Conservation (phyloP, 2,329 filamentous ascomycete genomes). For the Penicillium sp. region DNA sequence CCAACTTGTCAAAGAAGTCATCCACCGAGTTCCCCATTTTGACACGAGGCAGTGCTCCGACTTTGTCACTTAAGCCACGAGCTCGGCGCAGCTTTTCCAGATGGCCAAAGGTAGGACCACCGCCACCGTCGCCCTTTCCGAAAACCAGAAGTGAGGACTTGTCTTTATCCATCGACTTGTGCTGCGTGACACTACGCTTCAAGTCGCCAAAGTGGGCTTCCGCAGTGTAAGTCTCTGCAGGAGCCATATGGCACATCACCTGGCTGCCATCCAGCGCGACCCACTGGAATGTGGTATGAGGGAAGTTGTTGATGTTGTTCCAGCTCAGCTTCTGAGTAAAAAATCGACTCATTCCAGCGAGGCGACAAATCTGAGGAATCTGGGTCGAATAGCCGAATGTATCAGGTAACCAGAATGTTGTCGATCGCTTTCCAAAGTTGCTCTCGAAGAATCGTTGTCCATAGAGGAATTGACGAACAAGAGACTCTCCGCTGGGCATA, state of each 20-base stretch:
- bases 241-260: conserved; percentile 97
- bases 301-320: conserved; percentile 99
- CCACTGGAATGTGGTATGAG: conserved; percentile 99
- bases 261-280: conserved; percentile 93
- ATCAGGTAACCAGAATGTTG: conserved; percentile 96
- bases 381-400: conserved; percentile 98
- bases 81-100: conserved; percentile 92
- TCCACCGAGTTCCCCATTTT: conserved; percentile 90
- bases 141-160: conserved; percentile 89
- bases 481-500: conserved; percentile 90
- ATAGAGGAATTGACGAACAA: conserved; percentile 92
- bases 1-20: conserved; percentile 86
- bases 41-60: conserved; percentile 80
- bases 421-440: conserved; percentile 84
- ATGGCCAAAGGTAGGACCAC: conserved; percentile 90
- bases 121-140: conserved; percentile 94
- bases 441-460: conserved; percentile 94
- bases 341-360: conserved; percentile 96
- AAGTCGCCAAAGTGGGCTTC: conserved; percentile 95
- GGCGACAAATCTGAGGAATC: conserved; percentile 86
- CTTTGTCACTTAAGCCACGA: conserved; percentile 86
- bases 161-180: conserved; percentile 96
- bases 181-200: conserved; percentile 82
- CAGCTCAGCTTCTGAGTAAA: conserved; percentile 98
- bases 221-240: conserved; percentile 92